phyloP scores from a whole-genome alignment of 2,329 filamentous ascomycete species.

The Diaporthe citriasiana region DNA sequence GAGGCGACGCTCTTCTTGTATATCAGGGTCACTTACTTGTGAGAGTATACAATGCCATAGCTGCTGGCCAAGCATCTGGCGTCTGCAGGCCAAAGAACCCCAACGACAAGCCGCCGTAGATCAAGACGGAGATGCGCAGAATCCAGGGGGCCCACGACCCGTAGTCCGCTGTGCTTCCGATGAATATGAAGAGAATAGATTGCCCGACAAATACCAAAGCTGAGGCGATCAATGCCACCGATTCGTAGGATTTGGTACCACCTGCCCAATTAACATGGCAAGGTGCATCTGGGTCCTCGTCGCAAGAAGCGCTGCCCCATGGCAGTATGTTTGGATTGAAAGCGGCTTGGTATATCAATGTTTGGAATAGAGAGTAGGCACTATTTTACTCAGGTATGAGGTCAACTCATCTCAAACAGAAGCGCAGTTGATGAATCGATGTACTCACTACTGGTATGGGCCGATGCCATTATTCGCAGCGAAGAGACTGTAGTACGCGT shows the following conservation, averaged over 20 bases:
- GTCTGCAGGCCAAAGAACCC: slow-evolving; percentile 19
- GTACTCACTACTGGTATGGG: slow-evolving; percentile 21
- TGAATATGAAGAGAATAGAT: slow-evolving; percentile 21
- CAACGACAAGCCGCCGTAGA: slow-evolving; percentile 9
- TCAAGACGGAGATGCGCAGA: neutral
- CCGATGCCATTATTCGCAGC: slow-evolving; percentile 26
- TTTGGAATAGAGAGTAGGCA: slow-evolving; percentile 19
- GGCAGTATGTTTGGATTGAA: slow-evolving; percentile 18
- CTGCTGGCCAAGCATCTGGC: slow-evolving; percentile 14
- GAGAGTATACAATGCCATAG: slow-evolving; percentile 2
- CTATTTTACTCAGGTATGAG: neutral
- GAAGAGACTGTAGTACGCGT: slow-evolving; percentile 24
- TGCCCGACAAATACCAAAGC: slow-evolving; percentile 3
- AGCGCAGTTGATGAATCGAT: neutral
- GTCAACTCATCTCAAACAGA: neutral
- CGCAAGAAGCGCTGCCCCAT: slow-evolving; percentile 16
- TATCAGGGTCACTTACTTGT: neutral
- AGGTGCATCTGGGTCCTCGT: slow-evolving; percentile 21
- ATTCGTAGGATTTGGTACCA: slow-evolving; percentile 15
- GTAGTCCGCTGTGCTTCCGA: slow-evolving; percentile 26
- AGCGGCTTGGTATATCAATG: slow-evolving; percentile 14
- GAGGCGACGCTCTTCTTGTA: fast-evolving
- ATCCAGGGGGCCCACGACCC: slow-evolving; percentile 16
- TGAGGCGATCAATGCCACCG: slow-evolving; percentile 9
- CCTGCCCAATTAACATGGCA: slow-evolving; percentile 9